A percentile compares a stretch with the other conserved stretches of the same genome.
phyloP scores from a whole-genome alignment of 805 yeast genomes.

The Alloascoidea africana region DNA sequence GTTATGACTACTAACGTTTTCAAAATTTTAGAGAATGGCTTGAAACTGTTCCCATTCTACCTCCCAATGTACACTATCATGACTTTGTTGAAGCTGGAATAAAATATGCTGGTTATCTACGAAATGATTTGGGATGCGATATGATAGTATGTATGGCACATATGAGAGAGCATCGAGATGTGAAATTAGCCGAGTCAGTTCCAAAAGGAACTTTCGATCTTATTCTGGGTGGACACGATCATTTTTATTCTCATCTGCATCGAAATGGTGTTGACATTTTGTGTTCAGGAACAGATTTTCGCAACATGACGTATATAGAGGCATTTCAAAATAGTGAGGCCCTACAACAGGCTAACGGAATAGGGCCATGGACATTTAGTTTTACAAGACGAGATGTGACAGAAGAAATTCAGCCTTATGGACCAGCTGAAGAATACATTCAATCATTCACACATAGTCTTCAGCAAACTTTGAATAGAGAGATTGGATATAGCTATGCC shows the following conservation, averaged over 20 bases:
- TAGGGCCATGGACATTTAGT: slow-evolving; percentile 8
- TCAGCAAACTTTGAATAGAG: slow-evolving; percentile 6
- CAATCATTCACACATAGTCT: slow-evolving; percentile 6
- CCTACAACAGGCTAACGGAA: too few relatives aligned
- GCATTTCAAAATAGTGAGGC: slow-evolving; percentile 6
- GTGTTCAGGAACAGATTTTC: slow-evolving; percentile 10
- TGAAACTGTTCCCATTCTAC: slow-evolving; percentile 9
- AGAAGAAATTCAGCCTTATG: slow-evolving; percentile 6
- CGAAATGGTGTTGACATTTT: slow-evolving; percentile 8
- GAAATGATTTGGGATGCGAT: slow-evolving; percentile 9
- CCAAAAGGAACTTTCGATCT: slow-evolving; percentile 10
- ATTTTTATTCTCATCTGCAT: slow-evolving; percentile 8
- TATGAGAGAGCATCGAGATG: slow-evolving; percentile 12
- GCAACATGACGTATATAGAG: slow-evolving; percentile 10
- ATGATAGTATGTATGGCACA: slow-evolving; percentile 11
- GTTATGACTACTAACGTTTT: not conserved
- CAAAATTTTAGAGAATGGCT: slow-evolving; percentile 10
- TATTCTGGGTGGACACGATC: slow-evolving; percentile 12
- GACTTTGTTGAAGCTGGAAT: slow-evolving; percentile 7
- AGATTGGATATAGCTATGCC: slow-evolving; percentile 9
- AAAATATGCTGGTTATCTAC: slow-evolving; percentile 5
- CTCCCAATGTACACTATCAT: slow-evolving; percentile 7
- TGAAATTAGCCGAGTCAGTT: slow-evolving; percentile 7
- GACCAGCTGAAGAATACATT: slow-evolving; percentile 5
- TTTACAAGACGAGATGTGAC: slow-evolving; percentile 8